Evolutionary conservation across 495 filamentous ascomycete genomes (phyloP), one percentile per base, ranked within the genome.

Genomic region (Daldinia vernicosa): DNA sequence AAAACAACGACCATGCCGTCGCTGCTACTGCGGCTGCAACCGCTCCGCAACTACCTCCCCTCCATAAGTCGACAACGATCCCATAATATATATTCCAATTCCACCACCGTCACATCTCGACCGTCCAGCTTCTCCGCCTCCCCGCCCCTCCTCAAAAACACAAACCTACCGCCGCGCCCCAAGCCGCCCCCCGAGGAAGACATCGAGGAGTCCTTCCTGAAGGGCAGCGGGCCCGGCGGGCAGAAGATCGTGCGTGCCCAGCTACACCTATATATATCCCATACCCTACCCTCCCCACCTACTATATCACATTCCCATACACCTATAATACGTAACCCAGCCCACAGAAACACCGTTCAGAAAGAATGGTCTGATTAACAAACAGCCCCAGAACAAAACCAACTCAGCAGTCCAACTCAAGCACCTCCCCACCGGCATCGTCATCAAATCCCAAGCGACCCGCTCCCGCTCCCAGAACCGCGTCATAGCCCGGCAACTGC

Each of bases 351-450:
- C 14, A 17, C 14, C 14, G 17, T n/a, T n/a, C n/a, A 15, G 17
- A 45, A 7, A 45, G 8, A 19, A 45, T 1, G 12, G 1, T 9
- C 40, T 7, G 2, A 37, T 14, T 7, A 14, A 35, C 24, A n/a
- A n/a, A n/a, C 4, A 6, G 75, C 30, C 63, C 33, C 60, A 94
- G 92, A 99, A 99, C 82, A 99, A 99, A 90, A 98, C 95, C 24
- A 90, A 89, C 70, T 98, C 93, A 8, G 95, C 95, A 52, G 95
- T 98, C 40, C 96, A 99, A 76, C 85, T 99, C 27, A 94, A 89
- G 63, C 95, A 99, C 81, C 80, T 92, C 22, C 93, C 94, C 14
- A 95, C 93, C 8, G 94, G 94, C 54, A 80, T 97, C 28, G 94
- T 98, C 24, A 83, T 98, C 11, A 99, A 99, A 79, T 94, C 85